Conservation (phyloP, 2,329 filamentous ascomycete genomes). For the Mollisiaceae sp. region DNA sequence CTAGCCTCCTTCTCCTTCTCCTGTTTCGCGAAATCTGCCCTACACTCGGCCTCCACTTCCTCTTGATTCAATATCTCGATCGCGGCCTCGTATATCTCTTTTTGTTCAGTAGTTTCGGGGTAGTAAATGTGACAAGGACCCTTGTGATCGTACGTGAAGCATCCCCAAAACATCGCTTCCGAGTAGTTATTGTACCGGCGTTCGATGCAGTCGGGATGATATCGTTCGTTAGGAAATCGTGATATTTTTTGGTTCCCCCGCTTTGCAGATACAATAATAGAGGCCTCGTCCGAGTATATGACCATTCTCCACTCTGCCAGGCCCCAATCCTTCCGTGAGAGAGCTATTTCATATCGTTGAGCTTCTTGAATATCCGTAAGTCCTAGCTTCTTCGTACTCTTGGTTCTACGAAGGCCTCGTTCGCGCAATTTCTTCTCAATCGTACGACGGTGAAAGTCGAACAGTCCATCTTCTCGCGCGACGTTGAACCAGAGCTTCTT, state of each 20-base stretch:
- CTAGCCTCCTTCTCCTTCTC: neutral
- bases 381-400: constrained; percentile 12
- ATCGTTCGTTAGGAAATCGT: constrained; percentile 10
- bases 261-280: constrained; percentile 9
- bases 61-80: constrained; percentile 9
- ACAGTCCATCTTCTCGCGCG: neutral
- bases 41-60: constrained; percentile 10
- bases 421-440: constrained; percentile 16
- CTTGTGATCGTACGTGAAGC: constrained; percentile 22
- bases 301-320: constrained; percentile 6
- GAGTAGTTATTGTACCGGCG: constrained; percentile 16
- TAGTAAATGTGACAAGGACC: constrained; percentile 21
- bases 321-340: constrained; percentile 10
- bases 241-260: constrained; percentile 10
- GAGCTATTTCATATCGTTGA: constrained; percentile 12
- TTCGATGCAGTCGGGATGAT: constrained; percentile 18
- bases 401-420: neutral
- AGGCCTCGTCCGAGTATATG: constrained; percentile 14
- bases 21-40: neutral
- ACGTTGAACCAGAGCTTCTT: constrained; percentile 14
- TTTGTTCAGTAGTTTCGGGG: constrained; percentile 9
- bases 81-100: constrained; percentile 4
- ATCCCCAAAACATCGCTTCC: constrained; percentile 14
- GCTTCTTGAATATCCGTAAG: constrained; percentile 13
- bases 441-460: constrained; percentile 1